Evolutionary conservation across 2,329 filamentous ascomycete genomes (phyloP).

Genomic region (Simplicillium sp.): DNA sequence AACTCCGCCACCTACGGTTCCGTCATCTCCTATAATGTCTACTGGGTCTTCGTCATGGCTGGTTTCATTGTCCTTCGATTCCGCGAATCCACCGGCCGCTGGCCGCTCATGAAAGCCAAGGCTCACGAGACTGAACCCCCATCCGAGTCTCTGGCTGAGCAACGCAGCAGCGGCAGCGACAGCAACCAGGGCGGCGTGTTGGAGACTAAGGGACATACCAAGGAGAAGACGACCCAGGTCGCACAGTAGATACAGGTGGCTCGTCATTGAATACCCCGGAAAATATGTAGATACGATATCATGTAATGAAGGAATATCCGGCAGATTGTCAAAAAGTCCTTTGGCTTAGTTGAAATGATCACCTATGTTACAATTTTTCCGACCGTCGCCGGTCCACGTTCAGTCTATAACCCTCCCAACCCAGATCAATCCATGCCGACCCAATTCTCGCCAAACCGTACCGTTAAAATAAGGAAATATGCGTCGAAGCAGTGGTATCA

Average conservation of each 20-base stretch:
- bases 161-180: slow-evolving; percentile 14
- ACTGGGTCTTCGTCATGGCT: slow-evolving; percentile 72
- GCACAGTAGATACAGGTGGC: not conserved
- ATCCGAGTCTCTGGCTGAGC: slow-evolving; percentile 8
- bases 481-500: too few relatives aligned
- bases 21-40: slow-evolving; percentile 78
- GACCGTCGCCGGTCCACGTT: too few relatives aligned
- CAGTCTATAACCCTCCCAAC: too few relatives aligned
- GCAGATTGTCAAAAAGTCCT: too few relatives aligned
- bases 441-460: too few relatives aligned
- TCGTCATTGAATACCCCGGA: too few relatives aligned
- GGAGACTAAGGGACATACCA: slow-evolving; percentile 13
- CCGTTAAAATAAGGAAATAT: too few relatives aligned
- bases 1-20: slow-evolving; percentile 85
- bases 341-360: too few relatives aligned
- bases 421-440: too few relatives aligned
- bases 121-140: slow-evolving; percentile 2
- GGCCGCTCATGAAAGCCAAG: slow-evolving; percentile 32
- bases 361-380: too few relatives aligned
- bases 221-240: slow-evolving; percentile 15
- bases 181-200: slow-evolving; percentile 13
- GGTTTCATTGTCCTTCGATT: slow-evolving; percentile 57
- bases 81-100: slow-evolving; percentile 47
- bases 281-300: too few relatives aligned
- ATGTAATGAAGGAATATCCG: too few relatives aligned